Evolutionary conservation across 768 basidiomycete genomes (phyloP), one percentile per base, ranked within the genome.

Genomic region (Paxillus ammoniavirescens): DNA sequence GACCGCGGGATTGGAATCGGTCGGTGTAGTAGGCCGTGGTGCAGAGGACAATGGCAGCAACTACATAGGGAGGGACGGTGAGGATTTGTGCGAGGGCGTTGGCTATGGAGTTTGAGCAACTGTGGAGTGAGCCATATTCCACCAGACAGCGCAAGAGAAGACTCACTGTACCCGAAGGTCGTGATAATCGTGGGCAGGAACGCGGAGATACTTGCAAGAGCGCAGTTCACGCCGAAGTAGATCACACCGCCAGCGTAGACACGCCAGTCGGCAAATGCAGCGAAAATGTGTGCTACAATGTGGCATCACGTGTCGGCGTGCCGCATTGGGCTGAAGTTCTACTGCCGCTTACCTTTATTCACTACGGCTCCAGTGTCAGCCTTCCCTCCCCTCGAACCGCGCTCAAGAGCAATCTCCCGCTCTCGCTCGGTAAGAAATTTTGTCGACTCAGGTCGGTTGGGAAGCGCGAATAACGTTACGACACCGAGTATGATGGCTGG

Each of bases 151-250:
- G n/a, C 44, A 49, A 36, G 42, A 33, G 38, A 38, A 38, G 26
- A 73, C 87, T 44, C 52, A 89, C 89, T 80, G 59, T 78, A 84
- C 33, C 87, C 87, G 52, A 91, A 83, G 0, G 85, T 88, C 41
- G 74, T 76, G 42, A 93, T 82, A 61, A 93, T 89, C 2, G 89
- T 92, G 2, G 91, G 91, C 50, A 93, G 71, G 72, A 93, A 93
- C 0, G 89, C 89, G 21, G 86, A 84, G 35, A 87, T 87, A 8
- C 89, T 87, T n/a, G 87, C 84, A 14, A 91, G 72, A 18, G 88
- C 86, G 47, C 81, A 82, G 61, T 91, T 91, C 47, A 89, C 71
- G 30, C 87, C 88, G 63, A 91, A 90, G 66, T 89, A 91, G 55
- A 91, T 83, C 28, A 84, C 78, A 0, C 90, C 90, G 0, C 77